These are phyloP conservation scores for Aureobasidium namibiae DNA, from an alignment of 2,329 filamentous ascomycete genomes.

Conservation along the genomic window DNA sequence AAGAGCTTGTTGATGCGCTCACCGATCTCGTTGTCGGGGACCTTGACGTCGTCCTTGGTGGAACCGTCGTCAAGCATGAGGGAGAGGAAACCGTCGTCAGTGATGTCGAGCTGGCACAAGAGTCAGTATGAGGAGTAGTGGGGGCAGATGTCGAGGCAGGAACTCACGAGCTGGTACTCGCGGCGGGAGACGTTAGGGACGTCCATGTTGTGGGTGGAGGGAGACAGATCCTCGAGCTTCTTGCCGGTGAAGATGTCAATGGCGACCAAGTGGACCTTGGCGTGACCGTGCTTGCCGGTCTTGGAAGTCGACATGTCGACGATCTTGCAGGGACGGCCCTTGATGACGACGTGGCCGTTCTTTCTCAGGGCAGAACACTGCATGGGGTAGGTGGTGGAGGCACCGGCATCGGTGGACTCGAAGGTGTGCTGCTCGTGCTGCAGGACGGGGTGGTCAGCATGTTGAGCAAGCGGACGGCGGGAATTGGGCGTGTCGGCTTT, in stretches of 20 bases:
- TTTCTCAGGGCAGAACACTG: constrained; percentile 99
- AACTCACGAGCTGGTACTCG: constrained; percentile 89
- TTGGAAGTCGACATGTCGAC: constrained; percentile 99
- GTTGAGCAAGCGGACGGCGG: background rate
- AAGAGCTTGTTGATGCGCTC: constrained; percentile 79
- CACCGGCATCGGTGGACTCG: constrained; percentile 92
- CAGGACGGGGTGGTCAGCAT: constrained; percentile 14
- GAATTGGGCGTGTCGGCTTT: background rate
- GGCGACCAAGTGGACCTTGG: constrained; percentile 97
- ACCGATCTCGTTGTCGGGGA: constrained; percentile 83
- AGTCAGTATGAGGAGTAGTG: constrained; percentile 17
- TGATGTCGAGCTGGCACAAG: constrained; percentile 68
- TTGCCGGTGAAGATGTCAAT: constrained; percentile 99
- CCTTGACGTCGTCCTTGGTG: constrained; percentile 90
- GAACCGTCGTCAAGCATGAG: constrained; percentile 81
- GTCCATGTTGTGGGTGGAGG: constrained; percentile 96
- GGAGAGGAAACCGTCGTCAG: constrained; percentile 88
- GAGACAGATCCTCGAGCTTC: constrained; percentile 98
- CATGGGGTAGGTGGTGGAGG: constrained; percentile 90
- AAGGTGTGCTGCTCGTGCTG: constrained; percentile 59
- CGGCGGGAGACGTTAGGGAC: constrained; percentile 86
- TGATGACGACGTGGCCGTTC: constrained; percentile 98
- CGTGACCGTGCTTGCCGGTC: constrained; percentile 99
- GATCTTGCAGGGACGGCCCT: constrained; percentile 99
- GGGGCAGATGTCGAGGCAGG: background rate